Evolutionary conservation across 495 filamentous ascomycete genomes (phyloP), one percentile per base, ranked within the genome.

Genomic region (Penicillium desertorum): DNA sequence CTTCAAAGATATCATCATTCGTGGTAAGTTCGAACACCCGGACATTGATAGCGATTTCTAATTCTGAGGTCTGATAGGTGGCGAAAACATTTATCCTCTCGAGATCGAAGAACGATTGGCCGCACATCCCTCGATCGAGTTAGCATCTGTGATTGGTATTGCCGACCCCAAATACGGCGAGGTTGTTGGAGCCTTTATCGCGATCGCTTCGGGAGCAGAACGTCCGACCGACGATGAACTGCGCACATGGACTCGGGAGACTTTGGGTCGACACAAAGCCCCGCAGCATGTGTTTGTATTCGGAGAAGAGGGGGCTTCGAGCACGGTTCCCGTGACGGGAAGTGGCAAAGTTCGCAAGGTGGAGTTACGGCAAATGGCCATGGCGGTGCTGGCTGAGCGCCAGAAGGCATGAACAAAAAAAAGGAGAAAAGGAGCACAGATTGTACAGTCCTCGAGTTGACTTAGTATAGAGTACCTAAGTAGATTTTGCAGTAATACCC

Each of bases 1-100:
- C 14, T 89, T 95, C 62, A 96, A 95, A 72, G 91, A 96, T 58
- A 74, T 95, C 45, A 88, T 96, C 58, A 95, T 95, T 58, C 79
- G 88, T 29, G 92, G 87, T 53, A 58, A 49, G 62, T 52, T 16
- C 7, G 12, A 23, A 17, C 23, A n/a, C 16, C 8, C 9, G 10
- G 9, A 32, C 25, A 17, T 46, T 14, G 44, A 22, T 44, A 17
- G 19, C 34, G 5, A 48, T 36, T 14, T 29, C 44, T 47, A 27
- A 54, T 39, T 8, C 23, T 29, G 34, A 1, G 3, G 16, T 45
- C 17, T 7, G 8, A 44, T 12, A 75, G 72, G 73, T 43, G 91
- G 91, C 6, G 90, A 96, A 72, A 96, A 96, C 67, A 88, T 89
- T 57, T 88, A 88, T 60, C 87, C 87, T 2, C 75, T 88, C 17